These are phyloP conservation scores for Neospora caninum DNA, from an alignment of 169 alveolate species.

Conservation along the genomic window DNA sequence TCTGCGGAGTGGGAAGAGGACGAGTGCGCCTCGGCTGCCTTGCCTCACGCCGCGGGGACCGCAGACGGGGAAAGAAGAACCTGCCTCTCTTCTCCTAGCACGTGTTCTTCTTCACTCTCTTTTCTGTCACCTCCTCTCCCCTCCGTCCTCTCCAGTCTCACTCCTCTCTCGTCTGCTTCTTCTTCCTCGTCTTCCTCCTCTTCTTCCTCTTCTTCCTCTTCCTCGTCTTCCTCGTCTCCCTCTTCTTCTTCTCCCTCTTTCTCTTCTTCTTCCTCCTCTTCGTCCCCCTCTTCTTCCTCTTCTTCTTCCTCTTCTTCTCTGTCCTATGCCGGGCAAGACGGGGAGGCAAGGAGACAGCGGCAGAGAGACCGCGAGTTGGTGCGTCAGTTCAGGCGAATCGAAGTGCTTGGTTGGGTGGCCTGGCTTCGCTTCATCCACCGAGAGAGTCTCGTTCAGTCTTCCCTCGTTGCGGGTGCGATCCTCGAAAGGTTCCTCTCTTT, in stretches of 20 bases:
- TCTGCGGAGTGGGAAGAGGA: not conserved
- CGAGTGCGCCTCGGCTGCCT: not conserved
- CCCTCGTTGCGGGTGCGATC: not conserved
- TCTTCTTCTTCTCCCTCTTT: not conserved
- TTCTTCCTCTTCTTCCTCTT: not conserved
- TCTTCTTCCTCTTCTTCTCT: not conserved
- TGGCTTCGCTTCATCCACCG: constrained; percentile 6
- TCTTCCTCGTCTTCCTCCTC: not conserved
- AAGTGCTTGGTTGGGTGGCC: not conserved
- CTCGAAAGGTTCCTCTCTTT: not conserved
- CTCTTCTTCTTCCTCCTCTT: not conserved
- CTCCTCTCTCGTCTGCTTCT: not conserved
- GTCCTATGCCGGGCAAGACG: not conserved
- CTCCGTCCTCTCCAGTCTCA: not conserved
- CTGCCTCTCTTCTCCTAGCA: not conserved
- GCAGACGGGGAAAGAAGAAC: not conserved
- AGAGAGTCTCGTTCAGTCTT: not conserved
- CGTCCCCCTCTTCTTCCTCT: not conserved
- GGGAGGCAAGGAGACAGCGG: not conserved
- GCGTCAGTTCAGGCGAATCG: not conserved
- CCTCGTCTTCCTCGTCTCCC: not conserved
- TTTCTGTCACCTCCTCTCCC: not conserved
- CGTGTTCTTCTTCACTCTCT: not conserved
- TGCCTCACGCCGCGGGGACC: not conserved
- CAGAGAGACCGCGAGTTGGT: not conserved